phyloP scores from a whole-genome alignment of 805 yeast species.

The Hanseniaspora meyeri region DNA sequence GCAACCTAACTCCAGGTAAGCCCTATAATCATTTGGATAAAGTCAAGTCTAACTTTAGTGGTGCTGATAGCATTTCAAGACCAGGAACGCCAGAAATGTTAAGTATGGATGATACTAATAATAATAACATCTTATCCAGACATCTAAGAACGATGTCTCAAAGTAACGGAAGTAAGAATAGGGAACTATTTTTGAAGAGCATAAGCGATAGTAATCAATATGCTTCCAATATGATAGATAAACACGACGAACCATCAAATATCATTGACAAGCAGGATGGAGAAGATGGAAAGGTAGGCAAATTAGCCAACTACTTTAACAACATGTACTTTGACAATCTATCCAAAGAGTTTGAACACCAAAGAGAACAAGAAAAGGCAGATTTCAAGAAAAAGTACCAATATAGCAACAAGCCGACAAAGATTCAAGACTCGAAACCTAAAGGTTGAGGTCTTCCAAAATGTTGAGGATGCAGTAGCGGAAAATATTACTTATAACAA shows the following conservation, averaged over 20 bases:
- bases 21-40: not conserved
- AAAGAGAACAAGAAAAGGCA: slow-evolving; percentile 66
- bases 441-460: slow-evolving; percentile 85
- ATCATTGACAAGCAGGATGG: too few species aligned
- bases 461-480: slow-evolving; percentile 78
- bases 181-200: not conserved
- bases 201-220: not conserved
- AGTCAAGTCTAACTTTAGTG: not conserved
- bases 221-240: not conserved
- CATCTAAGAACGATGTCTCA: slow-evolving; percentile 13
- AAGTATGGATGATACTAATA: not conserved
- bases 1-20: not conserved
- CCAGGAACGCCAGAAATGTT: not conserved
- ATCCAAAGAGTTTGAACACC: slow-evolving; percentile 75
- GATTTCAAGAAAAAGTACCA: slow-evolving; percentile 48
- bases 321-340: slow-evolving; percentile 67
- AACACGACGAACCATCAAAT: slow-evolving; percentile 28
- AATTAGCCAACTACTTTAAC: slow-evolving; percentile 55
- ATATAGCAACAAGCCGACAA: slow-evolving; percentile 35
- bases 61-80: not conserved
- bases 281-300: slow-evolving; percentile 38
- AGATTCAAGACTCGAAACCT: slow-evolving; percentile 66
- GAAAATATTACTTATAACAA: slow-evolving; percentile 32
- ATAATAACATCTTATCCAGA: slow-evolving; percentile 6
- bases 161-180: slow-evolving; percentile 14